Evolutionary conservation across 345 rosid genomes (phyloP), one percentile per base, ranked within the genome.

Genomic region (Clausena lansium): DNA sequence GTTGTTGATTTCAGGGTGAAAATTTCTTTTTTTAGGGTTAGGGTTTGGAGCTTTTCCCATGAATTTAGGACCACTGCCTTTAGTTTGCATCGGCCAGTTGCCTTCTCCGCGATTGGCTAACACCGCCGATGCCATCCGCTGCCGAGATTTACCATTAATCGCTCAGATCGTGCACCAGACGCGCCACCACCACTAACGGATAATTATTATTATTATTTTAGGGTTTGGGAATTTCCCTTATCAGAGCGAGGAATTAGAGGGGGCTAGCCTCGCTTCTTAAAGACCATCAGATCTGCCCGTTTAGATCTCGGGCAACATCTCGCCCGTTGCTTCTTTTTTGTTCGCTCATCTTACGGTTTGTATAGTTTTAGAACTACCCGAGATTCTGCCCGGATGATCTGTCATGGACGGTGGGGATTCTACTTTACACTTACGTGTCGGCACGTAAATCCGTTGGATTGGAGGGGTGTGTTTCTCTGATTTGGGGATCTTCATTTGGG

Each of bases 31-130:
- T 72, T 89, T 86, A 64, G 92, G 83, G 75, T 81, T 85, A 80
- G 83, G 87, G 82, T 89, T 88, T 11, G 90, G 89, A 74, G 79
- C 78, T 75, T 86, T 86, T 80, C 93, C 91, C 91, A 86, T 89
- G 83, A 79, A 87, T 76, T 85, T 86, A 3, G 85, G 81, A 38
- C 65, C 76, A 70, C 84, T 77, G 71, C 80, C 78, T 52, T 80
- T 77, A 72, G 85, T 82, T 80, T 88, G 88, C 73, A 69, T 85
- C 64, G 88, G 83, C 89, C 89, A 83, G 70, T 78, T 80, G 35
- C 83, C 85, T 71, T 88, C 88, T 80, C 73, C 83, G 28, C 83
- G 85, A 69, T 89, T 89, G 28, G 88, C 85, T 79, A 89, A 32
- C 50, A 86, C 84, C 24, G 89, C 91, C 45, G 91, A 89, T 57